Percentiles rank a stretch among this genome's conserved stretches.
Evolutionary conservation across 352 stramenopile genomes (phyloP).

Genomic region (Pythium monospermum): DNA sequence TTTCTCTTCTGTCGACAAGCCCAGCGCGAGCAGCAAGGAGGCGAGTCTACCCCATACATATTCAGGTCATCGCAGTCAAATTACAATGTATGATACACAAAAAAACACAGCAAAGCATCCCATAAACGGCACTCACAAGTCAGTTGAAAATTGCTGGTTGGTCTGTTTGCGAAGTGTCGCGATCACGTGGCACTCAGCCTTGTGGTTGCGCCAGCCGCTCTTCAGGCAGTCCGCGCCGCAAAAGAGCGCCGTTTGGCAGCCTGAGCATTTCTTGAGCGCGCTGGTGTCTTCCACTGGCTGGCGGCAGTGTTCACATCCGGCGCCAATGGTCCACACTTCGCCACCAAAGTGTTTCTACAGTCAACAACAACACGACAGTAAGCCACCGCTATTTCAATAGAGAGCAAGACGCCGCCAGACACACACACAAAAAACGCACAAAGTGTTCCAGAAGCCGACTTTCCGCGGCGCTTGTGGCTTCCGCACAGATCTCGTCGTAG

Average conservation of each 20-base stretch:
- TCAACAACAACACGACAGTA: background rate
- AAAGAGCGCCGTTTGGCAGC: constrained; percentile 58
- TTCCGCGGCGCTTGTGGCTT: constrained; percentile 56
- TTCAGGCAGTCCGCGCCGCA: constrained; percentile 60
- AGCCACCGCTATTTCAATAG: background rate
- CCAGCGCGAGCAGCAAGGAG: constrained; percentile 34
- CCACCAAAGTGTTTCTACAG: constrained; percentile 55
- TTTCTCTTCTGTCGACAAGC: constrained; percentile 33
- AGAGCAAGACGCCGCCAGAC: background rate
- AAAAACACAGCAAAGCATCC: background rate
- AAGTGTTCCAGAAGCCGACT: constrained; percentile 69
- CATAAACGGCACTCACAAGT: no score
- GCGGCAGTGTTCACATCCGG: constrained; percentile 53
- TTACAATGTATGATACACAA: no score
- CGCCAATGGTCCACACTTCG: constrained; percentile 67
- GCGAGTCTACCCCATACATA: constrained; percentile 24
- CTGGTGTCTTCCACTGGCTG: constrained; percentile 36
- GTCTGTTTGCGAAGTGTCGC: constrained; percentile 37
- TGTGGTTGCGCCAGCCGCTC: constrained; percentile 51
- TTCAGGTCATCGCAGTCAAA: background rate
- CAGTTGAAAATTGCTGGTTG: background rate
- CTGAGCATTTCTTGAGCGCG: constrained; percentile 52
- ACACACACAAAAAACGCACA: constrained; percentile 15
- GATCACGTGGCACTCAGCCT: constrained; percentile 56
- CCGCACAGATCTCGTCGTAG: constrained; percentile 64